Evolutionary conservation across 805 yeast genomes (phyloP).

Genomic region (Isabelozyma rhagii): DNA sequence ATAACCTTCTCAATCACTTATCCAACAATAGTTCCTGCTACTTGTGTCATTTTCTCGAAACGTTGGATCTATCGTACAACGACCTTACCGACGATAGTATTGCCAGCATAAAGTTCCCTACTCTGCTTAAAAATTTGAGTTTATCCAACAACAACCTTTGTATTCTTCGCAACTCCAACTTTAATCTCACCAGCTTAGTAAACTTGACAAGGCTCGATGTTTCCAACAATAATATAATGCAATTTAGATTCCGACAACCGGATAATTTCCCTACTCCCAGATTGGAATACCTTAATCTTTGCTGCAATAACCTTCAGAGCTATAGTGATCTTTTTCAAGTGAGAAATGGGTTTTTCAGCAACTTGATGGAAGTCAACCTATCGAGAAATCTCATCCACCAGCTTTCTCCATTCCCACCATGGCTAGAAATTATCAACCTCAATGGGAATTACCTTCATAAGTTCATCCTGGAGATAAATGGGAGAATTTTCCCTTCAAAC

Average conservation of each 20-base stretch:
- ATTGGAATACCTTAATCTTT: slow-evolving; percentile 14
- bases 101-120: slow-evolving; percentile 15
- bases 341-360: not conserved
- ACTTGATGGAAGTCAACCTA: slow-evolving; percentile 16
- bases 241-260: not conserved
- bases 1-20: slow-evolving; percentile 8
- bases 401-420: slow-evolving; percentile 11
- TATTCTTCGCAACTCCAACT: slow-evolving; percentile 10
- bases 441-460: slow-evolving; percentile 16
- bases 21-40: slow-evolving; percentile 3
- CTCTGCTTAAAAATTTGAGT: slow-evolving; percentile 14
- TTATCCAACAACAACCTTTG: slow-evolving; percentile 25
- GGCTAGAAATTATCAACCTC: slow-evolving; percentile 13
- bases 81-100: slow-evolving; percentile 16
- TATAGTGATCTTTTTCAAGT: slow-evolving; percentile 1
- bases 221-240: slow-evolving; percentile 20
- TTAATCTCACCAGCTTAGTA: slow-evolving; percentile 10
- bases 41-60: slow-evolving; percentile 8
- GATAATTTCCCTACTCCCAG: not conserved
- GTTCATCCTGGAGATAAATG: too few species aligned
- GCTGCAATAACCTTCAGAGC: slow-evolving; percentile 21
- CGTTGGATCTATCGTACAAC: slow-evolving; percentile 27
- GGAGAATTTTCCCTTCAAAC: too few species aligned
- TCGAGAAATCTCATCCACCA: slow-evolving; percentile 19
- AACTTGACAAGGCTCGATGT: slow-evolving; percentile 14